Base-by-base conservation (phyloP, 768 basidiomycete species). In the Amanita rubescens region DNA sequence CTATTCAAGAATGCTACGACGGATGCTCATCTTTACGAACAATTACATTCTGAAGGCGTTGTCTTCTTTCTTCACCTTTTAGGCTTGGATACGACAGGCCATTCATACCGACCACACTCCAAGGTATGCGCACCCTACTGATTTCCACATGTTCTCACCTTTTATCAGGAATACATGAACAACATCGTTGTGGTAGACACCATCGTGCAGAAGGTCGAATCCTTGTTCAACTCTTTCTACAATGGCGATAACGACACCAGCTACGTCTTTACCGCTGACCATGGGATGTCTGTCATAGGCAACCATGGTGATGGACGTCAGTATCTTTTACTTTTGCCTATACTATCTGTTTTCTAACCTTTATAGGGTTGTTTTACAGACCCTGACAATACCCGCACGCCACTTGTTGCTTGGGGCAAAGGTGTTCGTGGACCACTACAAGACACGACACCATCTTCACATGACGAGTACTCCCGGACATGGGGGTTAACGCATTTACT, bases 291-390 rank as follows among this genome's bases (percentile, higher is more conserved):
- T 3, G 78, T 74, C 30, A 85, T 90, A 51, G 91, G 91, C 11
- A 93, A 92, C 62, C 91, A 94, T 55, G 91, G 91, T 3, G 91
- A 94, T 56, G 91, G 91, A 34, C 83, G 88, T 87, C 61, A 63
- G 72, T 65, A 49, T 41, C 45, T 25, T 50, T 47, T 45, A 12
- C 35, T 32, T 37, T 19, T 49, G 27, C 30, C 9, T 49, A n/a
- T 53, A 14, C 6, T 22, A 32, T 34, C 10, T 27, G 25, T 27
- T 32, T 10, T 51, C 33, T 55, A 34, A 25, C 22, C 47, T 30
- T 30, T 41, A 15, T 37, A 46, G 22, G 43, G 51, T 55, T 33
- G 45, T n/a, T 24, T 27, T 39, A 37, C 54, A 90, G 88, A 92
- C 61, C 90, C 90, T 0, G 90, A 93, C 62, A 91, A 87, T 60